Conservation (phyloP, 2,329 filamentous ascomycete species). For the Fusarium scirpi region DNA sequence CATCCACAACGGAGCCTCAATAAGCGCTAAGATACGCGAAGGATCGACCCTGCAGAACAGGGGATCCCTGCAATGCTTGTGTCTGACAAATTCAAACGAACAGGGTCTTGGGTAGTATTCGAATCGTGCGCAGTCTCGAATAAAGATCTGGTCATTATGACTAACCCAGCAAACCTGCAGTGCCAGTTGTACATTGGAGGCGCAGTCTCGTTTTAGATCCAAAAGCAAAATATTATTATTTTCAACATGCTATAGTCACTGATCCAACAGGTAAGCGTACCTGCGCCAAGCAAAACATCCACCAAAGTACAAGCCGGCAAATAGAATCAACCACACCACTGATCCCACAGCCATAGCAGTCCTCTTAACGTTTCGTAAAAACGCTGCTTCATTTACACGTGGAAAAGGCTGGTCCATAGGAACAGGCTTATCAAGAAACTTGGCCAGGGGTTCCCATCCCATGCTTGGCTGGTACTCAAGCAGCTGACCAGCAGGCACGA, state of each 20-base stretch:
- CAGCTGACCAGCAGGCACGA: conserved; percentile 21
- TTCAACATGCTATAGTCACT: not conserved
- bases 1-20: not conserved
- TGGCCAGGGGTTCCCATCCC: conserved; percentile 33
- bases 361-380: conserved; percentile 35
- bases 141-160: not conserved
- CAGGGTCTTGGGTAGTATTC: not conserved
- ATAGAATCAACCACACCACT: conserved; percentile 28
- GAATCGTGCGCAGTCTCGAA: not conserved
- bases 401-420: conserved; percentile 25
- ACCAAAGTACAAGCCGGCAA: conserved; percentile 16
- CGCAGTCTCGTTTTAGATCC: not conserved
- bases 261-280: not conserved
- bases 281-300: conserved; percentile 4
- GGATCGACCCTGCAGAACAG: conserved; percentile 2
- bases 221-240: not conserved
- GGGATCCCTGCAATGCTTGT: not conserved
- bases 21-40: not conserved
- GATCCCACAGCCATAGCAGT: conserved; percentile 35
- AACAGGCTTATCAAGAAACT: conserved; percentile 17
- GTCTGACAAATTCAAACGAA: not conserved
- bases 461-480: conserved; percentile 38
- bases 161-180: not conserved
- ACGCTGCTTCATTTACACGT: conserved; percentile 39
- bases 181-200: not conserved